These are phyloP conservation scores for Cordyceps cicadae DNA, from an alignment of 2,329 filamentous ascomycete genomes.

Conservation along the genomic window DNA sequence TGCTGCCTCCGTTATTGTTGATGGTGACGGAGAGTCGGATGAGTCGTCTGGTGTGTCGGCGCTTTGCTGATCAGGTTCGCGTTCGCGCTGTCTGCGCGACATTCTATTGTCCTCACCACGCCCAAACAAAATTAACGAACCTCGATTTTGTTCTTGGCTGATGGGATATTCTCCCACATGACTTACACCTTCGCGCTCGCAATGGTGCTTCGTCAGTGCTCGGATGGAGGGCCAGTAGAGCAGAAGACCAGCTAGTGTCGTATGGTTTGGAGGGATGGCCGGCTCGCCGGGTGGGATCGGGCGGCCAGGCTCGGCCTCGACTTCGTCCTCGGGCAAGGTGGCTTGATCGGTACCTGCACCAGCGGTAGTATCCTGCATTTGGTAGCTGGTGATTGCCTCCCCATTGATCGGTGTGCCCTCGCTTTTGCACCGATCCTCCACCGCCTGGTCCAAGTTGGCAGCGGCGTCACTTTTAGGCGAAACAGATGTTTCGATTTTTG, in stretches of 20 bases:
- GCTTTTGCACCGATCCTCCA: constrained; percentile 15
- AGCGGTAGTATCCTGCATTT: constrained; percentile 7
- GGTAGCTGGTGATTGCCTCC: constrained; percentile 15
- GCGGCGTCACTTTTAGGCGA: background rate
- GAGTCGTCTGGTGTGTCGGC: constrained; percentile 39
- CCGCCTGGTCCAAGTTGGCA: background rate
- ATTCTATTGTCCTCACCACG: constrained; percentile 65
- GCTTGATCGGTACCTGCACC: background rate
- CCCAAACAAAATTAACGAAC: constrained; percentile 67
- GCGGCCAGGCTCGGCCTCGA: constrained; percentile 43
- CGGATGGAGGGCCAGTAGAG: constrained; percentile 64
- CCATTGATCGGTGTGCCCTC: constrained; percentile 22
- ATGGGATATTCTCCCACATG: constrained; percentile 67
- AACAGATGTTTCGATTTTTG: constrained; percentile 25
- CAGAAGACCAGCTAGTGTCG: constrained; percentile 78
- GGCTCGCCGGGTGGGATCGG: constrained; percentile 51
- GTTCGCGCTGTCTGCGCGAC: constrained; percentile 39
- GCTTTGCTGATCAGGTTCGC: constrained; percentile 27
- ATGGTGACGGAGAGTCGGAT: constrained; percentile 45
- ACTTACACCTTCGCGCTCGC: constrained; percentile 42
- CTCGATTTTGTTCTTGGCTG: constrained; percentile 63
- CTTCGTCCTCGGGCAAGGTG: constrained; percentile 33
- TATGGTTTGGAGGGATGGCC: constrained; percentile 76
- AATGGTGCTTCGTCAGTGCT: constrained; percentile 47
- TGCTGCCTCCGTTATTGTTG: constrained; percentile 43